These are phyloP conservation scores for Lepraria neglecta DNA, from an alignment of 495 filamentous ascomycete species.

Conservation along the genomic window DNA sequence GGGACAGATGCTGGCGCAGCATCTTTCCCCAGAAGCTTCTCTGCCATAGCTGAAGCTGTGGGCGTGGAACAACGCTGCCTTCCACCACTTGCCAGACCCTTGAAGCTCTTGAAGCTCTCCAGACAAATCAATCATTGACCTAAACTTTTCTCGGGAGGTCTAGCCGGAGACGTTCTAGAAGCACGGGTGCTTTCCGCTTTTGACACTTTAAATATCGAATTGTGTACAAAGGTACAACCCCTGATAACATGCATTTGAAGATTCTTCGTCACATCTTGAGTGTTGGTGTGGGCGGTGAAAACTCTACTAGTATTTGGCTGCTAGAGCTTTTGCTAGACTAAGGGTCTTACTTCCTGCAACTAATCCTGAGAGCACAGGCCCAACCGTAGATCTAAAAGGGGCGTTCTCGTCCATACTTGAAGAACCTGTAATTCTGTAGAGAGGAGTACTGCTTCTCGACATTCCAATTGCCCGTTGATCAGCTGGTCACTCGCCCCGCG, in stretches of 20 bases:
- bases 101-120: background rate
- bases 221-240: conserved; percentile 11
- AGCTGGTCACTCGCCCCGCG: background rate
- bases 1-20: conserved; percentile 31
- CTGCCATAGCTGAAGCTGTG: conserved; percentile 20
- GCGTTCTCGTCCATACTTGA: background rate
- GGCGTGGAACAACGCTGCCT: background rate
- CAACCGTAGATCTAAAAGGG: background rate
- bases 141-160: conserved; percentile 12
- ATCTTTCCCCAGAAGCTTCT: conserved; percentile 11
- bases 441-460: background rate
- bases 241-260: background rate
- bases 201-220: conserved; percentile 7
- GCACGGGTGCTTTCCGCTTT: conserved; percentile 7
- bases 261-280: background rate
- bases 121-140: background rate
- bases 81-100: background rate
- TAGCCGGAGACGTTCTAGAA: conserved; percentile 14
- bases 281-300: background rate
- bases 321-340: background rate
- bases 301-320: background rate
- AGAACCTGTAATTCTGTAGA: background rate
- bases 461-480: conserved; percentile 1
- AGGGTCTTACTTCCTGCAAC: background rate
- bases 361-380: background rate